These are phyloP conservation scores for Ordospora colligata DNA, from an alignment of 371 early-diverging fungal genomes.

Conservation along the genomic window DNA sequence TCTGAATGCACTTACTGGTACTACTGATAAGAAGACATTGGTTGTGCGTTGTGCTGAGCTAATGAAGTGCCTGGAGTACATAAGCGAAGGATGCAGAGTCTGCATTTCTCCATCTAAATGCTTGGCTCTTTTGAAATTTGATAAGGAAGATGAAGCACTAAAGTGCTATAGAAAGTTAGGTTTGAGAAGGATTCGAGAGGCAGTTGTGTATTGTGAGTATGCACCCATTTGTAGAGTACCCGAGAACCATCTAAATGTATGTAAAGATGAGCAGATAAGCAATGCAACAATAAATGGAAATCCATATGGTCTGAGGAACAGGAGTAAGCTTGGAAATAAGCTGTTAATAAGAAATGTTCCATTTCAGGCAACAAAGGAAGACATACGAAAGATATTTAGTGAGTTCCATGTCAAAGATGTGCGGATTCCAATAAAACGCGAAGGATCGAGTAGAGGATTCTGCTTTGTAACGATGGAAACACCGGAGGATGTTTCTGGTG, in stretches of 20 bases:
- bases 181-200: slow-evolving; percentile 52
- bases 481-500: slow-evolving; percentile 77
- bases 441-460: slow-evolving; percentile 88
- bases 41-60: slow-evolving; percentile 49
- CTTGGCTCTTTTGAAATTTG: slow-evolving; percentile 57
- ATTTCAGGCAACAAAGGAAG: slow-evolving; percentile 89
- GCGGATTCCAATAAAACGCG: slow-evolving; percentile 82
- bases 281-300: slow-evolving; percentile 50
- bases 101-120: slow-evolving; percentile 56
- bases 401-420: slow-evolving; percentile 83
- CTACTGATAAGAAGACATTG: slow-evolving; percentile 27
- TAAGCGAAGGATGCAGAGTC: slow-evolving; percentile 21
- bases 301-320: neutral
- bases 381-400: slow-evolving; percentile 76
- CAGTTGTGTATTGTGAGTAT: slow-evolving; percentile 59
- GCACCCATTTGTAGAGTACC: slow-evolving; percentile 59
- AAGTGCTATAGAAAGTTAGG: slow-evolving; percentile 49
- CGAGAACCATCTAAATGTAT: slow-evolving; percentile 63
- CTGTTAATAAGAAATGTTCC: slow-evolving; percentile 89
- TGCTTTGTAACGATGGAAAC: slow-evolving; percentile 88
- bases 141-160: slow-evolving; percentile 48
- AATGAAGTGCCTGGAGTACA: slow-evolving; percentile 21
- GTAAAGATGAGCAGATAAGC: slow-evolving; percentile 19
- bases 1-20: slow-evolving; percentile 20
- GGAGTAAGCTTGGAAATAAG: slow-evolving; percentile 67